These are phyloP conservation scores for Fusarium nematophilum DNA, from an alignment of 2,329 filamentous ascomycete species.

Conservation along the genomic window DNA sequence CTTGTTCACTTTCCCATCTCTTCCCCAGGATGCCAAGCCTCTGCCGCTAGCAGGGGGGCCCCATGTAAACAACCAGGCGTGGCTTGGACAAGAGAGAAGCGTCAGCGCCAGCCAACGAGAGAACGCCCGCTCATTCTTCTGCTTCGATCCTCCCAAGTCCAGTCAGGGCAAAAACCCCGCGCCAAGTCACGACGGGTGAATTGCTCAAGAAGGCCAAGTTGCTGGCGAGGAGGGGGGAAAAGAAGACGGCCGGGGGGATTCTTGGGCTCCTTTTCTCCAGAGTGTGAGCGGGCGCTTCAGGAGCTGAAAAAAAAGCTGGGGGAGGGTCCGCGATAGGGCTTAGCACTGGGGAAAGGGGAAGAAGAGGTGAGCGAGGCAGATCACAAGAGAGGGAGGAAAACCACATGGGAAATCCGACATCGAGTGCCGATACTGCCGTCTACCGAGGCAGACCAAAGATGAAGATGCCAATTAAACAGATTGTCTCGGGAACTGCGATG, in stretches of 20 bases:
- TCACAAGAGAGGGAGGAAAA: background rate
- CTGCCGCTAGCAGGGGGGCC: background rate
- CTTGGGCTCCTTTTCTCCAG: conserved; percentile 2
- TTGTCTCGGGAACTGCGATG: conserved; percentile 16
- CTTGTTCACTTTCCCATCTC: too few relatives aligned
- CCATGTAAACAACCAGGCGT: background rate
- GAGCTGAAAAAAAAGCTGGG: conserved; percentile 13
- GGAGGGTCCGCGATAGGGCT: conserved; percentile 21
- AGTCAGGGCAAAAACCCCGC: conserved; percentile 16
- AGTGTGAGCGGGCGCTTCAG: background rate
- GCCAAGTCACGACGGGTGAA: conserved; percentile 27
- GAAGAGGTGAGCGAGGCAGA: conserved; percentile 12
- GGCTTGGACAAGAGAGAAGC: conserved; percentile 1
- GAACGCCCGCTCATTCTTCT: too few relatives aligned
- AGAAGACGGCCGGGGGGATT: background rate
- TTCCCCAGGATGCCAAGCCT: conserved; percentile 23
- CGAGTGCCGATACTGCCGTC: background rate
- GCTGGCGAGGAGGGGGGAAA: background rate
- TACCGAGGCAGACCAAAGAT: conserved; percentile 1
- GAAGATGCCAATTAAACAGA: conserved; percentile 10
- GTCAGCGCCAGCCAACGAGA: background rate
- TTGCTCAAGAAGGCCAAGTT: conserved; percentile 4
- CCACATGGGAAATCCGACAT: background rate
- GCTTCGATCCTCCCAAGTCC: conserved; percentile 2
- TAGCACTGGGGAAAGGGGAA: conserved; percentile 11